These are phyloP conservation scores for Batrachochytrium dendrobatidis DNA, from an alignment of 371 early-diverging fungal species.

Conservation along the genomic window DNA sequence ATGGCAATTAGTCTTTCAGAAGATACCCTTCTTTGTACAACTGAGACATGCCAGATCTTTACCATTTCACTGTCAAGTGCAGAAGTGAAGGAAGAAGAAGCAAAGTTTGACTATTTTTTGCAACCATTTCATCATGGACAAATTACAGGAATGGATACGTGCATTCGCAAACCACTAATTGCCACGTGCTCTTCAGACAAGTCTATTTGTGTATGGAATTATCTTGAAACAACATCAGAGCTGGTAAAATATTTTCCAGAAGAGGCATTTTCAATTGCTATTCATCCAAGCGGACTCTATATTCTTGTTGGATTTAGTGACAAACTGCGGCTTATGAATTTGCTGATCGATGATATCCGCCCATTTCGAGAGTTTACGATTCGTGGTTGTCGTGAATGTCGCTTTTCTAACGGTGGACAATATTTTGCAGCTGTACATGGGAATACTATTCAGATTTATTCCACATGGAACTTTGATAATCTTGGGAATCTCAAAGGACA, in stretches of 20 bases:
- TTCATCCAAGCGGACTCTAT: conserved; percentile 51
- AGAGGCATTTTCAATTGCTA: conserved; percentile 42
- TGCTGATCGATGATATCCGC: conserved; percentile 50
- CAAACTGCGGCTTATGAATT: conserved; percentile 47
- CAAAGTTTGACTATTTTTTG: conserved; percentile 31
- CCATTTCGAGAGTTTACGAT: conserved; percentile 46
- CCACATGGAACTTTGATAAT: conserved; percentile 49
- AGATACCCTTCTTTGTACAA: conserved; percentile 31
- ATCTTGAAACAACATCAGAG: conserved; percentile 39
- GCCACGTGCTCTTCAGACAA: conserved; percentile 45
- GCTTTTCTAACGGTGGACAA: conserved; percentile 50
- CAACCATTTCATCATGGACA: conserved; percentile 45
- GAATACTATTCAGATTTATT: conserved; percentile 45
- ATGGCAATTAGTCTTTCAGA: conserved; percentile 39
- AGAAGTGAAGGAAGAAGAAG: conserved; percentile 43
- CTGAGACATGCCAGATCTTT: conserved; percentile 35
- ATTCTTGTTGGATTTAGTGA: conserved; percentile 52
- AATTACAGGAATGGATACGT: conserved; percentile 50
- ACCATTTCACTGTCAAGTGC: conserved; percentile 22
- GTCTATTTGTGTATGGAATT: conserved; percentile 54
- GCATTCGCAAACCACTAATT: conserved; percentile 47
- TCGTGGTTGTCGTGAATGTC: conserved; percentile 48
- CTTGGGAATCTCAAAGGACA: conserved; percentile 48
- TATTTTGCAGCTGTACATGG: conserved; percentile 48
- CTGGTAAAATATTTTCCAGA: conserved; percentile 49